These are phyloP conservation scores for Wolfiporia cocos DNA, from an alignment of 1,284 basidiomycete genomes.

Conservation along the genomic window DNA sequence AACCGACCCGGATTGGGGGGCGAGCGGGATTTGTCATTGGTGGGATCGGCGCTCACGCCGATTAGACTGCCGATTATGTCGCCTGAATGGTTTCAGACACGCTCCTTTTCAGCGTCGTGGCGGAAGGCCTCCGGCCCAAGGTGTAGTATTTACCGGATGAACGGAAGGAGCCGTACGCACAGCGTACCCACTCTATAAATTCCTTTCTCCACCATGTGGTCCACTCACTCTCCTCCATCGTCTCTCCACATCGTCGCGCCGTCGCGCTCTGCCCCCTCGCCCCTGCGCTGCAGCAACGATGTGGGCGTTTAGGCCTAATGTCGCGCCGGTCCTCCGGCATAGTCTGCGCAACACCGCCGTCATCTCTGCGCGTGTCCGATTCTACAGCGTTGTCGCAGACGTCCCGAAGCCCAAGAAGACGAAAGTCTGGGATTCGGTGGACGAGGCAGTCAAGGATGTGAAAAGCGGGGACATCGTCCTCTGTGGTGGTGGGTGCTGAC, in stretches of 20 bases:
- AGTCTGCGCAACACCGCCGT: constrained; percentile 17
- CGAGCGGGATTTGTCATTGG: too few relatives aligned
- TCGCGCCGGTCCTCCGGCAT: constrained; percentile 17
- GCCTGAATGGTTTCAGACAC: too few relatives aligned
- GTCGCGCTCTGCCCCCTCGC: constrained; percentile 1
- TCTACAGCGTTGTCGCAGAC: constrained; percentile 25
- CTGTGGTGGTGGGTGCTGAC: constrained; percentile 59
- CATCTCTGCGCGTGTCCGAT: constrained; percentile 18
- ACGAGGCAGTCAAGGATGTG: constrained; percentile 79
- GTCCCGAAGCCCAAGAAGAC: constrained; percentile 39
- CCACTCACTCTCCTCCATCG: neutral
- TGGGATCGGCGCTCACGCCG: too few relatives aligned
- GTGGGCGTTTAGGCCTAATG: constrained; percentile 19
- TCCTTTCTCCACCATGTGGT: constrained; percentile 1
- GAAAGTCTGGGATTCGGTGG: constrained; percentile 79
- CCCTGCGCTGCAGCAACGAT: constrained; percentile 1
- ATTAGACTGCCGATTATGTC: too few relatives aligned
- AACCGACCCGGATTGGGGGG: too few relatives aligned
- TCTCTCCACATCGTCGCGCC: neutral
- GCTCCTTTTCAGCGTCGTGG: too few relatives aligned
- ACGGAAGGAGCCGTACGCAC: neutral
- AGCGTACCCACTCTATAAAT: neutral
- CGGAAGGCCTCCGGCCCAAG: too few relatives aligned
- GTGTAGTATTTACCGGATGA: neutral
- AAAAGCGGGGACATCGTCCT: constrained; percentile 75